A percentile compares a stretch with the other conserved stretches of the same genome.
phyloP scores from a whole-genome alignment of 2,329 filamentous ascomycete genomes.

The Xylariaceae sp. region DNA sequence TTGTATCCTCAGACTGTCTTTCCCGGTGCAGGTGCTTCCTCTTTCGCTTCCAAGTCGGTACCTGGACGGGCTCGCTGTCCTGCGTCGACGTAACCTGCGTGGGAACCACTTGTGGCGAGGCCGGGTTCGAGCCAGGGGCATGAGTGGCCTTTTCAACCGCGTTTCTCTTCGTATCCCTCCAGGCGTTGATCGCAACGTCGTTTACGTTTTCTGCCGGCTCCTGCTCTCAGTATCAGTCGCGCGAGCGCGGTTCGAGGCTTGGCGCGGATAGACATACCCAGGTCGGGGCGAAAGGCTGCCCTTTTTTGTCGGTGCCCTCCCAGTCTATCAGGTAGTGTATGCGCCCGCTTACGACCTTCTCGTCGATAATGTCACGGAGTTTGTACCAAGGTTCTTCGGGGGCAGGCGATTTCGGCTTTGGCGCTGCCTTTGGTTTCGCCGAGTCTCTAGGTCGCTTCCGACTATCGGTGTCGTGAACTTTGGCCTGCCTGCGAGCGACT shows the following conservation, averaged over 20 bases:
- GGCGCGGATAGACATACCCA: conserved; percentile 41
- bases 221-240: conserved; percentile 17
- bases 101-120: conserved; percentile 8
- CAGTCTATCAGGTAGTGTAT: conserved; percentile 51
- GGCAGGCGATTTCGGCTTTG: conserved; percentile 1
- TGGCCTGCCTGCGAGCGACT: conserved; percentile 7
- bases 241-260: background rate
- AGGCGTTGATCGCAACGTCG: conserved; percentile 20
- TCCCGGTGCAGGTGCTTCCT: background rate
- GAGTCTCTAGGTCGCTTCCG: conserved; percentile 6
- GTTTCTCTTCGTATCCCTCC: conserved; percentile 20
- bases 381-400: conserved; percentile 21
- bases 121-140: conserved; percentile 3
- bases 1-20: conserved; percentile 3
- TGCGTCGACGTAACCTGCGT: conserved; percentile 8
- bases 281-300: conserved; percentile 40
- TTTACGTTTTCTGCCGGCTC: conserved; percentile 26
- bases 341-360: conserved; percentile 28
- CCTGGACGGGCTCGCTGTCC: conserved; percentile 11
- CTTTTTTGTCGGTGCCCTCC: conserved; percentile 45
- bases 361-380: conserved; percentile 34
- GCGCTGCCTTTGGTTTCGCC: conserved; percentile 7
- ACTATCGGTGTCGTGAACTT: conserved; percentile 4
- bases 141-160: conserved; percentile 4
- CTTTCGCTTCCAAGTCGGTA: conserved; percentile 3